Conservation (phyloP, 2,329 filamentous ascomycete species). For the Bisporella sp. region DNA sequence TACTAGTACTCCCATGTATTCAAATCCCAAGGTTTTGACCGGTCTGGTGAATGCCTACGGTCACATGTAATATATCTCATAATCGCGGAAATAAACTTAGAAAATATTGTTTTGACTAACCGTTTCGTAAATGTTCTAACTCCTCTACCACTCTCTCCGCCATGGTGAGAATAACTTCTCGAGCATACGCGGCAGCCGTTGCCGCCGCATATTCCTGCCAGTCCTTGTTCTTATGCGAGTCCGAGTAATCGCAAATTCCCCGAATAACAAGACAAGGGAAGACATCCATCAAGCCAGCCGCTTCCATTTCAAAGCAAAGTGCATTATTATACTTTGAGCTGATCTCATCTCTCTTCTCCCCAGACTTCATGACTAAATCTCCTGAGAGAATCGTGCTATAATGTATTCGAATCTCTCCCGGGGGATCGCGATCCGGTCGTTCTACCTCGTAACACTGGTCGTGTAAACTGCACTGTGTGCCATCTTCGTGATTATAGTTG, state of each 20-base stretch:
- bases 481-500: not conserved
- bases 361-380: not conserved
- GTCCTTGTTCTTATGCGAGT: not conserved
- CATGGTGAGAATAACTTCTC: not conserved
- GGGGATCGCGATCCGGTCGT: not conserved
- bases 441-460: not conserved
- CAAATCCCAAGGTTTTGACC: too few relatives aligned
- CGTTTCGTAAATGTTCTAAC: not conserved
- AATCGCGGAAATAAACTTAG: not conserved
- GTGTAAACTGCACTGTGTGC: not conserved
- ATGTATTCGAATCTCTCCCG: not conserved
- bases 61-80: not conserved
- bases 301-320: not conserved
- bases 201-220: not conserved
- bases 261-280: not conserved
- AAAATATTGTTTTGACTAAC: not conserved
- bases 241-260: not conserved
- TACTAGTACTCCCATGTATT: too few relatives aligned
- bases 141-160: not conserved
- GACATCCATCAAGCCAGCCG: not conserved
- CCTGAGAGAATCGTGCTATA: not conserved
- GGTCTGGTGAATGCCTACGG: too few relatives aligned
- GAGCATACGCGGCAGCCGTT: not conserved
- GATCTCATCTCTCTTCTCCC: not conserved
- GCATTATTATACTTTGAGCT: not conserved